Evolutionary conservation across 2,329 filamentous ascomycete genomes (phyloP).

Genomic region (Dactylellina cionopaga): DNA sequence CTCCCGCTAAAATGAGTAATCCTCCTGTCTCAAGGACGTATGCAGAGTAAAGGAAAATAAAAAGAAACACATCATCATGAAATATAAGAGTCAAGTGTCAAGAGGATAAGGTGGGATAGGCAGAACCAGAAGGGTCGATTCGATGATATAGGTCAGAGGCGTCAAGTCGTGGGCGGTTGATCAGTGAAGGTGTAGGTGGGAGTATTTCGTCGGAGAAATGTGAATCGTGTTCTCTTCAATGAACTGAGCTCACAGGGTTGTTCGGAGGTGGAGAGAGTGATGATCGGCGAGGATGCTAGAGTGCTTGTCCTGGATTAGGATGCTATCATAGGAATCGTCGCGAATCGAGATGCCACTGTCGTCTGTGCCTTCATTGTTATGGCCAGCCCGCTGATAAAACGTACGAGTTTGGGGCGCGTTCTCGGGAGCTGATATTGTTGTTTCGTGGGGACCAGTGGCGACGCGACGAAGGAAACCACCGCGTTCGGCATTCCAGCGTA

Average conservation of each 20-base stretch:
- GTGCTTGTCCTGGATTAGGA: conserved; percentile 46
- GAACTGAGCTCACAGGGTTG: neutral
- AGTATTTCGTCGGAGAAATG: neutral
- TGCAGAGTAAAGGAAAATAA: conserved; percentile 24
- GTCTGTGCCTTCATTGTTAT: conserved; percentile 35
- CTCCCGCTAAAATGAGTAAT: conserved; percentile 50
- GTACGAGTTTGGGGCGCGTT: neutral
- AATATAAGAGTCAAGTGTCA: conserved; percentile 2
- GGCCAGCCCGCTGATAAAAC: conserved; percentile 23
- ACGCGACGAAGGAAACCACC: conserved; percentile 79
- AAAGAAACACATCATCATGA: conserved; percentile 46
- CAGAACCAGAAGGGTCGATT: neutral
- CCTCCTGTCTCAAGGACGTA: conserved; percentile 38
- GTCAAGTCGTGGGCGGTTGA: too few species aligned
- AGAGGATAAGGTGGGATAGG: neutral
- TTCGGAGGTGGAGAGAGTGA: neutral
- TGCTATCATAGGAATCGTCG: conserved; percentile 52
- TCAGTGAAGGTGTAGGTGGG: neutral
- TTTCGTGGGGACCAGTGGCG: conserved; percentile 27
- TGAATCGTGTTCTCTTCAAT: neutral
- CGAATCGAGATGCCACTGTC: conserved; percentile 49
- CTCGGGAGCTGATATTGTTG: neutral
- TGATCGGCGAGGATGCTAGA: conserved; percentile 30
- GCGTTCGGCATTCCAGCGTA: conserved; percentile 85
- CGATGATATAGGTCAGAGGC: neutral